These are phyloP conservation scores for Alternaria hordeiaustralica DNA, from an alignment of 2,329 filamentous ascomycete species.

Conservation along the genomic window DNA sequence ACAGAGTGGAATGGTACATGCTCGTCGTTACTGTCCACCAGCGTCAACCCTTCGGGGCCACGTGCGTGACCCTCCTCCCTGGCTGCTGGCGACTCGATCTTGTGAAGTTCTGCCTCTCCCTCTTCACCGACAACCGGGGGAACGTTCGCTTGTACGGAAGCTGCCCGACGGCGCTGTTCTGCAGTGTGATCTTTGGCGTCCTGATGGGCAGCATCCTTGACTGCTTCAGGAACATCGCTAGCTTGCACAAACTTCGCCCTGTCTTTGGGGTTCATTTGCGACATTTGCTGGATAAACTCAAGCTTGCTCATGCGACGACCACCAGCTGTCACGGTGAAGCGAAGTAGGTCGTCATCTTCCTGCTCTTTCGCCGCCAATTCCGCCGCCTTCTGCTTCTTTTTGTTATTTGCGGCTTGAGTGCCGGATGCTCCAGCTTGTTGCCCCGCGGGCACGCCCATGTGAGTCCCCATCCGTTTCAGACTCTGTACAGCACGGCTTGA, in stretches of 20 bases:
- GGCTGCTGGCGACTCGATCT: constrained; percentile 37
- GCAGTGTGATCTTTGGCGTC: constrained; percentile 50
- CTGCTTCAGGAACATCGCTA: constrained; percentile 54
- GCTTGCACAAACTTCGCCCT: constrained; percentile 59
- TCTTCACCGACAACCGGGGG: constrained; percentile 43
- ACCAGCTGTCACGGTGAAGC: constrained; percentile 78
- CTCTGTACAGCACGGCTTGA: constrained; percentile 52
- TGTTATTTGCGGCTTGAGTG: constrained; percentile 22
- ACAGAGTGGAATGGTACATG: constrained; percentile 58
- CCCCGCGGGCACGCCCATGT: constrained; percentile 54
- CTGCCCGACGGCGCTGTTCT: constrained; percentile 33
- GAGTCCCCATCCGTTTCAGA: constrained; percentile 60
- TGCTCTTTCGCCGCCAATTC: constrained; percentile 50
- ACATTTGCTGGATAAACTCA: constrained; percentile 78
- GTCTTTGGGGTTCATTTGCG: constrained; percentile 72
- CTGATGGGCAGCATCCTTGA: constrained; percentile 56
- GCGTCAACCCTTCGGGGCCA: constrained; percentile 50
- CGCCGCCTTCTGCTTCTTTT: constrained; percentile 28
- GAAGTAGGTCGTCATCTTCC: constrained; percentile 72
- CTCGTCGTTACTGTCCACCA: constrained; percentile 54
- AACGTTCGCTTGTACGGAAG: constrained; percentile 32
- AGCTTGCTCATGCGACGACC: constrained; percentile 79
- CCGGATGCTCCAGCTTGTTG: constrained; percentile 34
- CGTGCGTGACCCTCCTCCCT: constrained; percentile 29
- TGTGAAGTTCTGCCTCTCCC: constrained; percentile 42